Percentiles rank a stretch among this genome's conserved stretches.
These are phyloP conservation scores for Lepidium africanum DNA, from an alignment of 345 rosid genomes.

Conservation along the genomic window DNA sequence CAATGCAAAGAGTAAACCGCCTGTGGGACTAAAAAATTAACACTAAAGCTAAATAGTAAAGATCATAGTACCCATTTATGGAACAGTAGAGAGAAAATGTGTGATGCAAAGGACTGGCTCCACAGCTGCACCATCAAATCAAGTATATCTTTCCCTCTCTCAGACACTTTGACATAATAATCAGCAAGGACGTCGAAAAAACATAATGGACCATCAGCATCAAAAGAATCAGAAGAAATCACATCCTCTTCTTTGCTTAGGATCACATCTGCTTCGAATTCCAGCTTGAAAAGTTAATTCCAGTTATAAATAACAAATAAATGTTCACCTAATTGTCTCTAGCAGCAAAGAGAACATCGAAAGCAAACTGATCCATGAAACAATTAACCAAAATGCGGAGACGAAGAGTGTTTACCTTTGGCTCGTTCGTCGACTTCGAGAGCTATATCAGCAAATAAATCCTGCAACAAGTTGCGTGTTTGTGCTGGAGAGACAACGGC, in stretches of 20 bases:
- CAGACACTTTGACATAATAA: slow-evolving; percentile 57
- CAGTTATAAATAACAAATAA: background rate
- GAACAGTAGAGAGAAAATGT: slow-evolving; percentile 76
- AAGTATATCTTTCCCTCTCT: slow-evolving; percentile 66
- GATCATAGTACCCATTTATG: slow-evolving; percentile 80
- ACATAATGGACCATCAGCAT: slow-evolving; percentile 49
- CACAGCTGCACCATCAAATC: slow-evolving; percentile 90
- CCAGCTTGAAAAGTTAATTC: background rate
- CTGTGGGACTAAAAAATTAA: background rate
- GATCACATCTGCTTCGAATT: slow-evolving; percentile 65
- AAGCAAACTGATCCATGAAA: background rate
- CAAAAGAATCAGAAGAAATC: slow-evolving; percentile 41
- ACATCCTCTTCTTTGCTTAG: slow-evolving; percentile 59
- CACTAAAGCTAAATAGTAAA: background rate
- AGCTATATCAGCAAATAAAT: slow-evolving; percentile 86
- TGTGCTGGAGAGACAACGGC: slow-evolving; percentile 80
- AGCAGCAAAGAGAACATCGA: background rate
- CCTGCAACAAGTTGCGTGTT: slow-evolving; percentile 78
- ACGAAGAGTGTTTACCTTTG: slow-evolving; percentile 40
- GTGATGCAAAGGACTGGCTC: slow-evolving; percentile 97
- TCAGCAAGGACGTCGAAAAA: slow-evolving; percentile 90
- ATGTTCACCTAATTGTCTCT: background rate
- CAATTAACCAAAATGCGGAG: background rate
- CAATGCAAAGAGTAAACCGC: background rate
- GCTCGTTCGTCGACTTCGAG: slow-evolving; percentile 91